Percentiles rank a stretch among this genome's conserved stretches.
Conservation (phyloP, 2,329 filamentous ascomycete genomes). For the Sporothrix brunneoviolacea region DNA sequence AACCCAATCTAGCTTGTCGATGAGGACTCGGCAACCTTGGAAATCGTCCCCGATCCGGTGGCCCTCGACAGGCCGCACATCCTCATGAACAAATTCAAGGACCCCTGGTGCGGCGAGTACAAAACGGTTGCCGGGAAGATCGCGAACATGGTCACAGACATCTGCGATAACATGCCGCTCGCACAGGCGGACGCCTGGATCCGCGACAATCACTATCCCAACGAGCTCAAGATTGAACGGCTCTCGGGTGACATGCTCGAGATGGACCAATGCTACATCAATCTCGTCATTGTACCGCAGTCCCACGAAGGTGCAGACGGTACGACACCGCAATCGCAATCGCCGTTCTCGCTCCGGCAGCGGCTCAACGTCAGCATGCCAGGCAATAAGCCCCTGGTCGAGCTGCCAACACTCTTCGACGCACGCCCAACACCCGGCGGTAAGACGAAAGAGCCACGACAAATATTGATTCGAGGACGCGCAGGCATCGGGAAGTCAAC, state of each 20-base stretch:
- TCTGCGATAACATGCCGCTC: constrained; percentile 17
- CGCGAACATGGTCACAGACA: constrained; percentile 13
- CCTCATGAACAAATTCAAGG: constrained; percentile 25
- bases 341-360: too few relatives aligned
- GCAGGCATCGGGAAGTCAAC: constrained; percentile 36
- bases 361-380: too few relatives aligned
- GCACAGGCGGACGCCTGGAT: constrained; percentile 21
- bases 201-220: constrained; percentile 20
- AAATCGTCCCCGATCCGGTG: constrained; percentile 21
- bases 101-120: constrained; percentile 17
- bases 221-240: constrained; percentile 27
- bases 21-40: constrained; percentile 20
- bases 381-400: not conserved
- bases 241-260: constrained; percentile 28
- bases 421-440: constrained; percentile 18
- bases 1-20: constrained; percentile 24
- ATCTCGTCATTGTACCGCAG: constrained; percentile 30
- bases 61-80: constrained; percentile 21
- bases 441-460: constrained; percentile 14
- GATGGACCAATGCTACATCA: constrained; percentile 35
- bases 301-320: not conserved
- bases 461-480: constrained; percentile 31
- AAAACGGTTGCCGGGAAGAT: constrained; percentile 18
- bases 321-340: too few relatives aligned
- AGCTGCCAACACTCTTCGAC: constrained; percentile 24